Conservation (phyloP, 495 filamentous ascomycete species). For the Cercophora newfieldiana region DNA sequence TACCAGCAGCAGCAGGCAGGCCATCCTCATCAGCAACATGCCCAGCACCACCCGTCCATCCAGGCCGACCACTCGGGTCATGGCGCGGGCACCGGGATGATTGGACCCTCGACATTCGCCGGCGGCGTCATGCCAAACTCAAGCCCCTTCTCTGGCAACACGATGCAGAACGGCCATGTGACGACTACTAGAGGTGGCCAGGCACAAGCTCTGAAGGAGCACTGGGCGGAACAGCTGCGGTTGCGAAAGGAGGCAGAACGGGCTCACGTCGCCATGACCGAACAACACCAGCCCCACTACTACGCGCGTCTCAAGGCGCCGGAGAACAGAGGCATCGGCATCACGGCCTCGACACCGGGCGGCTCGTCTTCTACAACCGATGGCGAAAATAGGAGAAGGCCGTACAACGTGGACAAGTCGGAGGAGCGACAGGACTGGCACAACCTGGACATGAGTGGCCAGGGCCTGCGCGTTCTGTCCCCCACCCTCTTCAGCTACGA, state of each 20-base stretch:
- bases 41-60: constrained; percentile 69
- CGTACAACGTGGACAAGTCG: constrained; percentile 53
- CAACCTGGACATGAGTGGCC: constrained; percentile 88
- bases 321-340: constrained; percentile 60
- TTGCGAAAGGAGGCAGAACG: constrained; percentile 69
- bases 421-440: constrained; percentile 79
- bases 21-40: constrained; percentile 71
- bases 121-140: constrained; percentile 69
- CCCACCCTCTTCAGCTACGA: constrained; percentile 76
- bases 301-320: constrained; percentile 54
- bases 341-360: constrained; percentile 30
- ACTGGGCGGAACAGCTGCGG: constrained; percentile 87
- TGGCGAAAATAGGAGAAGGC: constrained; percentile 65
- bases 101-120: constrained; percentile 76
- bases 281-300: constrained; percentile 54
- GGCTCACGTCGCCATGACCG: constrained; percentile 67
- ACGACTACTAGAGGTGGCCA: constrained; percentile 43
- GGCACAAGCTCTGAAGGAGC: constrained; percentile 61
- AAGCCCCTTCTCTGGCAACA: constrained; percentile 73
- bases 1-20: constrained; percentile 66
- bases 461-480: constrained; percentile 81
- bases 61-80: constrained; percentile 74
- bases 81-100: constrained; percentile 50
- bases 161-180: constrained; percentile 74
- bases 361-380: constrained; percentile 50